Percentiles rank a stretch among this genome's conserved stretches.
Evolutionary conservation across 2,329 filamentous ascomycete species (phyloP).

Genomic region (Coniochaeta prunicola): DNA sequence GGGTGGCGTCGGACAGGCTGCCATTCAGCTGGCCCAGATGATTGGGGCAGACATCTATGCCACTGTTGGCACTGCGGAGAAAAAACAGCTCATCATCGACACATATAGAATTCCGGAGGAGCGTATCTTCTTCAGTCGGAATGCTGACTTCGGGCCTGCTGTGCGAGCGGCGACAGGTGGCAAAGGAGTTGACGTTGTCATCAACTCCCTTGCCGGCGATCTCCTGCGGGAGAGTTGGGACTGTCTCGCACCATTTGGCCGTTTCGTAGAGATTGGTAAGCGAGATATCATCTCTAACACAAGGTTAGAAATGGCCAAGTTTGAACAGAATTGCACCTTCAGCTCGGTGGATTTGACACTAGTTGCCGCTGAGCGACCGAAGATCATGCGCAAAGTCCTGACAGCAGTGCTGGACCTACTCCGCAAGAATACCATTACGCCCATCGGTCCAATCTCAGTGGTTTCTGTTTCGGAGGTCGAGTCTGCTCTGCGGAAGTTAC

Average conservation of each 20-base stretch:
- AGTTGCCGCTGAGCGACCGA: constrained; percentile 6
- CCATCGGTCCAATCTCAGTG: constrained; percentile 6
- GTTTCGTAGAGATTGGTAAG: constrained; percentile 2
- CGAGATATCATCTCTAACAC: constrained; percentile 2
- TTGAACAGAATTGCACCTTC: constrained; percentile 8
- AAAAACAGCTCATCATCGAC: constrained; percentile 27
- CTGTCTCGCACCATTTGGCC: neutral
- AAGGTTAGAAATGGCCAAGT: constrained; percentile 7
- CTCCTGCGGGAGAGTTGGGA: constrained; percentile 3
- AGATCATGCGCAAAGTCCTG: neutral
- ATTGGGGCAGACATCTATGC: constrained; percentile 31
- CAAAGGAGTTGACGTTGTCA: constrained; percentile 8
- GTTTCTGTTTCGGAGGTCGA: constrained; percentile 8
- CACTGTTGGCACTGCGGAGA: constrained; percentile 20
- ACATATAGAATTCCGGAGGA: constrained; percentile 23
- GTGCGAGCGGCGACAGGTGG: constrained; percentile 5
- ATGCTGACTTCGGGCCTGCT: constrained; percentile 11
- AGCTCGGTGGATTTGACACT: constrained; percentile 9
- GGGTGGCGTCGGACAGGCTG: constrained; percentile 33
- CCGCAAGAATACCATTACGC: constrained; percentile 2
- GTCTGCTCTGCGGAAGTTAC: neutral
- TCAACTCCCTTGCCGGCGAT: constrained; percentile 8
- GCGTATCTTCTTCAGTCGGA: constrained; percentile 25
- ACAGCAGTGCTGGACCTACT: constrained; percentile 2
- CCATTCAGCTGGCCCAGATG: constrained; percentile 28